Percentiles rank a stretch among this genome's conserved stretches.
phyloP scores from a whole-genome alignment of 2,329 filamentous ascomycete species.

The Pseudogymnoascus sp. region DNA sequence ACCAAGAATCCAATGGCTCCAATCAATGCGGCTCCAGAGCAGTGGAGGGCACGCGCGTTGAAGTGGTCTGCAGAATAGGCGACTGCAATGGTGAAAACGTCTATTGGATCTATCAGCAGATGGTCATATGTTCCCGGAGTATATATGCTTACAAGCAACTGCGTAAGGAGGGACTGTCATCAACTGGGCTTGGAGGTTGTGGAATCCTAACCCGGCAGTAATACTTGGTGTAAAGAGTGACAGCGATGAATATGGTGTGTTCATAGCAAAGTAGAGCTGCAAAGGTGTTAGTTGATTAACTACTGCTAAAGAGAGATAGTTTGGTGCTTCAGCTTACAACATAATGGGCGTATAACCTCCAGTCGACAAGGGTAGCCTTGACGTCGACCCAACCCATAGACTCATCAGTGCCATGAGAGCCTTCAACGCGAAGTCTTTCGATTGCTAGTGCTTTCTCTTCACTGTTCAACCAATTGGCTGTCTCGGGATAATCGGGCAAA shows the following conservation, averaged over 20 bases:
- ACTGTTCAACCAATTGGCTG: slow-evolving; percentile 36
- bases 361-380: too few relatives aligned
- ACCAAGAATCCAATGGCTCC: slow-evolving; percentile 51
- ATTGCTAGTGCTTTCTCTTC: slow-evolving; percentile 38
- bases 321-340: too few relatives aligned
- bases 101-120: slow-evolving; percentile 10
- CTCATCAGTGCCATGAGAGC: slow-evolving; percentile 33
- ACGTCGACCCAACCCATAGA: slow-evolving; percentile 32
- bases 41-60: slow-evolving; percentile 49
- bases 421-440: slow-evolving; percentile 36
- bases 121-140: too few relatives aligned
- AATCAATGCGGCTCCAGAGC: slow-evolving; percentile 41
- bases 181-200: slow-evolving; percentile 52
- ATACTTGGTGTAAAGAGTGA: slow-evolving; percentile 49
- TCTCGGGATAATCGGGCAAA: slow-evolving; percentile 43
- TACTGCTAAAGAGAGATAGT: too few relatives aligned
- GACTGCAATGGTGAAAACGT: slow-evolving; percentile 39
- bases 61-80: slow-evolving; percentile 57
- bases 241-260: too few relatives aligned
- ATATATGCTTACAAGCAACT: slow-evolving; percentile 40
- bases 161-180: slow-evolving; percentile 62
- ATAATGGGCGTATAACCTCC: too few relatives aligned
- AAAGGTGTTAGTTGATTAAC: too few relatives aligned
- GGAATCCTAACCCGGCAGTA: slow-evolving; percentile 47
- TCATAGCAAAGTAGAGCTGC: too few relatives aligned